phyloP scores from a whole-genome alignment of 2,329 filamentous ascomycete species.

The Cephalotrichum gorgonifer region DNA sequence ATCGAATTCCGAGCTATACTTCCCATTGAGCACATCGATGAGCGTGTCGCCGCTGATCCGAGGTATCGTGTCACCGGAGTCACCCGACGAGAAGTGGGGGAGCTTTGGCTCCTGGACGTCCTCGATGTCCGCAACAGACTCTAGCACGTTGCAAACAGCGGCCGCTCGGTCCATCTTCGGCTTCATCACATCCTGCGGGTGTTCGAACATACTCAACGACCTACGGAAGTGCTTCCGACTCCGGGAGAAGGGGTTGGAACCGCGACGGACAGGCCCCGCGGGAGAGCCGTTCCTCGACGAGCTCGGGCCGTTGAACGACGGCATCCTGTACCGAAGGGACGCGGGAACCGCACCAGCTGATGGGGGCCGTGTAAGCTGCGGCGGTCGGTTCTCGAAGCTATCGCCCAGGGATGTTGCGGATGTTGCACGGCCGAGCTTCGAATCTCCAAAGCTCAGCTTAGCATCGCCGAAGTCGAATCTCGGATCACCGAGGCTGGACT shows the following conservation, averaged over 20 bases:
- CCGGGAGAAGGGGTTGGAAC: slow-evolving; percentile 59
- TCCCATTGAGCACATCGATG: slow-evolving; percentile 77
- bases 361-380: slow-evolving; percentile 56
- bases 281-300: slow-evolving; percentile 50
- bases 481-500: no score
- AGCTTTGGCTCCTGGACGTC: slow-evolving; percentile 60
- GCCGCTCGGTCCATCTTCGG: slow-evolving; percentile 47
- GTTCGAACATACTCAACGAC: slow-evolving; percentile 96
- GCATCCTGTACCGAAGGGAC: slow-evolving; percentile 54
- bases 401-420: slow-evolving; percentile 51
- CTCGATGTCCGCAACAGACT: slow-evolving; percentile 77
- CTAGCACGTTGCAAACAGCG: slow-evolving; percentile 31
- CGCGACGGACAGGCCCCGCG: slow-evolving; percentile 61
- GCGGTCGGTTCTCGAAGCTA: slow-evolving; percentile 63
- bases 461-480: no score
- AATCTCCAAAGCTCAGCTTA: slow-evolving; percentile 57
- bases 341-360: slow-evolving; percentile 47
- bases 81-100: slow-evolving; percentile 74
- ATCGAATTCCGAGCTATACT: slow-evolving; percentile 65
- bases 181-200: slow-evolving; percentile 78
- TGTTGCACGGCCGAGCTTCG: neutral
- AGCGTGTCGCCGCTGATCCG: slow-evolving; percentile 76
- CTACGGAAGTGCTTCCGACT: slow-evolving; percentile 83
- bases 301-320: slow-evolving; percentile 39
- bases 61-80: slow-evolving; percentile 76